Conservation (phyloP, 2,329 filamentous ascomycete species). For the Ascochyta pisi region DNA sequence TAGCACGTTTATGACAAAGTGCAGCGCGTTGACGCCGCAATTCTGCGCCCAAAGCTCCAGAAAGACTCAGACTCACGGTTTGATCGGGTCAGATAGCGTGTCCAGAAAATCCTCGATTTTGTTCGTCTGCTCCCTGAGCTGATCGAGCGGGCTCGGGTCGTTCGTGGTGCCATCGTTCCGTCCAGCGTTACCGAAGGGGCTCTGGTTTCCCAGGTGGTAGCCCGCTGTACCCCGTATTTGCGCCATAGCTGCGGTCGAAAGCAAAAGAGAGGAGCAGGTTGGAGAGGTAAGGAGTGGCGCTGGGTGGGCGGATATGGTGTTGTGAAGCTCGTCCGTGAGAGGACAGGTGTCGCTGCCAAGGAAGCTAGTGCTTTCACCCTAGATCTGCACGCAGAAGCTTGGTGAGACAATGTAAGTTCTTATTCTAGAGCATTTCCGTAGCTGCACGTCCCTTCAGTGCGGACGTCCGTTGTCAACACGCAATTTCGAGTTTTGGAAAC, state of each 20-base stretch:
- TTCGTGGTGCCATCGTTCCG: slow-evolving; percentile 64
- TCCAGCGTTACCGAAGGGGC: slow-evolving; percentile 70
- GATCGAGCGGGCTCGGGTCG: slow-evolving; percentile 81
- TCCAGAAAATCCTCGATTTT: slow-evolving; percentile 97
- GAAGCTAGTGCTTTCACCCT: slow-evolving; percentile 20
- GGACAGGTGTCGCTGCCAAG: slow-evolving; percentile 28
- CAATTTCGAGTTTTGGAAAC: slow-evolving; percentile 10
- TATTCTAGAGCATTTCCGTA: slow-evolving; percentile 15
- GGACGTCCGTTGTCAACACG: slow-evolving; percentile 5
- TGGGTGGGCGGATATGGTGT: slow-evolving; percentile 33
- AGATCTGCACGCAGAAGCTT: slow-evolving; percentile 29
- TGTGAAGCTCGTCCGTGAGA: slow-evolving; percentile 36
- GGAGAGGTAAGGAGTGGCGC: slow-evolving; percentile 29
- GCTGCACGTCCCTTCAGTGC: slow-evolving; percentile 12
- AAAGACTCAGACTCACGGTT: slow-evolving; percentile 83
- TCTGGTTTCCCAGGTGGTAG: slow-evolving; percentile 81
- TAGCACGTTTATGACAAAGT: slow-evolving; percentile 26
- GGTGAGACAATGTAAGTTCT: slow-evolving; percentile 14
- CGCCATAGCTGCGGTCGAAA: slow-evolving; percentile 55
- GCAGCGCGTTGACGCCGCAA: slow-evolving; percentile 2
- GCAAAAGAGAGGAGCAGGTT: slow-evolving; percentile 25
- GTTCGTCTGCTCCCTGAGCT: slow-evolving; percentile 92
- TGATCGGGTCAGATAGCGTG: slow-evolving; percentile 84
- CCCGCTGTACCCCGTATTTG: slow-evolving; percentile 71
- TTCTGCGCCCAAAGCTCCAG: slow-evolving; percentile 1